Base-by-base conservation (phyloP, 2,329 filamentous ascomycete species). In the Cryphonectria parasitica region DNA sequence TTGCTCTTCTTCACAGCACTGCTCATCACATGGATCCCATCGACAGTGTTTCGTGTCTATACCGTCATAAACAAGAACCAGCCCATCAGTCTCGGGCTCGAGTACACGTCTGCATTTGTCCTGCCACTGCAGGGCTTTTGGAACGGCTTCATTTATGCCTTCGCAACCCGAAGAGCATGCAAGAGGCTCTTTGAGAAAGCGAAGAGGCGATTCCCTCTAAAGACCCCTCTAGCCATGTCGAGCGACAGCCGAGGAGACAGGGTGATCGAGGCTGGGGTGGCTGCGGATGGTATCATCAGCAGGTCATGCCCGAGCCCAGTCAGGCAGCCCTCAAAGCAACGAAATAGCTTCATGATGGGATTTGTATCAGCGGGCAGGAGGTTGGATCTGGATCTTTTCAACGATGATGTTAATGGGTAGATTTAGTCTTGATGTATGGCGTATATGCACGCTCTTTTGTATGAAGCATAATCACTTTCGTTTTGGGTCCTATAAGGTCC, bases 111-210 rank as follows among this genome's bases (percentile, higher is more conserved):
- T 31, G 89, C 91, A 0, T 86, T 93, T 60, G 92, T 96, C 0
- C 85, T 97, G 15, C 93, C 93, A 0, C 85, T 94, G 0, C 93
- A 97, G 77, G 93, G 93, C 0, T 92, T 95, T 75, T 96, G 93
- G 92, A 97, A 97, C 78, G 88, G 90, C 25, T 79, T 92, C 69
- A 93, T 97, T 74, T 97, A 96, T 79, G 81, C 89, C 19, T 85
- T 88, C 17, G 93, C 91, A 0, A 93, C 91, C 5, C 88, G 89
- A 84, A 80, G 86, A 64, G 90, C 90, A 0, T 90, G 89, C 76
- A 86, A 85, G 77, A 80, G 80, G 49, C 78, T 89, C 34, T 80
- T 78, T 66, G 74, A 75, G 19, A 82, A 84, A 62, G 69, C 83
- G 22, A n/a, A 17, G 25, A 45, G 13, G 3, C 19, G 19, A 8